Base-by-base conservation (phyloP, 2,329 filamentous ascomycete species). In the Stachybotrys chlorohalonatus region DNA sequence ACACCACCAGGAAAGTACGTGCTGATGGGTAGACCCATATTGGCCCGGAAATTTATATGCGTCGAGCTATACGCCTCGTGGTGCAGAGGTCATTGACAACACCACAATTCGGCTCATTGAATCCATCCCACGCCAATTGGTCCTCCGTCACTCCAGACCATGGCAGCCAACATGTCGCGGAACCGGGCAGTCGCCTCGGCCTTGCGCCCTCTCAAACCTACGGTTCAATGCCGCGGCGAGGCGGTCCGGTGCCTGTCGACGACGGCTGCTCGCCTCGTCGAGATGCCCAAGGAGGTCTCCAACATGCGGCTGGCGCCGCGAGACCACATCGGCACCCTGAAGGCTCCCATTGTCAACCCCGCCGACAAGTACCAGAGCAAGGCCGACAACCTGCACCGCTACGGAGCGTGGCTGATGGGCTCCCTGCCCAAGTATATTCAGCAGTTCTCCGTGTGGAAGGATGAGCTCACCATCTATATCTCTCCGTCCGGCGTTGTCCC, bases 401-500 rank as follows among this genome's bases (percentile, higher is more conserved):
- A 99, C 70, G 94, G 94, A 66, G 85, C 95, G 68, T 99, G 96
- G 82, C 77, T 99, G 67, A 93, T 99, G 84, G 92, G 91, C 63
- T 95, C 90, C 73, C 75, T 99, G 68, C 95, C 94, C 65, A 97
- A 96, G 80, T 96, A 96, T 75, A 84, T 99, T 65, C 95, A 99
- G 78, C 94, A 99, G 76, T 97, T 97, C 78, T 95, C 92, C 11
- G 93, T 99, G 54, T 99, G 94, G 94, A 99, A 99, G 78, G 94
- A 99, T 70, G 94, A 99, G 75, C 84, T 99, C 69, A 91, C 88
- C 64, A 90, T 96, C 71, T 93, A 95, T 74, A 94, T 97, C 67
- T 80, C 90, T 51, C 94, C 94, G 1, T 76, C 88, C 45, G 94
- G 90, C 62, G 85, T 97, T 64, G 83, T 96, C 63, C 94, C 94